phyloP scores from a whole-genome alignment of 2,329 filamentous ascomycete species.

The Boeremia lycopersici region DNA sequence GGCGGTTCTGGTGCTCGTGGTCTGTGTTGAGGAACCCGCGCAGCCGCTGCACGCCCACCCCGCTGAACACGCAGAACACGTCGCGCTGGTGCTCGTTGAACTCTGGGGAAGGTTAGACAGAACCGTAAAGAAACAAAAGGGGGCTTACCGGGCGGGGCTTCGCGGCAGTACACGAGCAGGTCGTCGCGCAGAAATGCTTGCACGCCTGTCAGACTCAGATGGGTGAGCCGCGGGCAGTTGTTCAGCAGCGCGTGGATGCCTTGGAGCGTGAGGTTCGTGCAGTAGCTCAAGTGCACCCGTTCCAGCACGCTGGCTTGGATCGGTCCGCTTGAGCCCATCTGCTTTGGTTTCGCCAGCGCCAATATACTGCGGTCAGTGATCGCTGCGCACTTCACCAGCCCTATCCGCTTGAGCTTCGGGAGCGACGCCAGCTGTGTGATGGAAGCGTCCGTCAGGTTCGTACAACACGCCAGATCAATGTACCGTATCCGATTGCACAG shows the following conservation, averaged over 20 bases:
- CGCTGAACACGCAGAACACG: conserved; percentile 97
- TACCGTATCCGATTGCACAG: conserved; percentile 93
- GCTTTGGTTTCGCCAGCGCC: conserved; percentile 75
- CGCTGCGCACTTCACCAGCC: conserved; percentile 87
- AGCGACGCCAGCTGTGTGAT: conserved; percentile 82
- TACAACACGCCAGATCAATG: conserved; percentile 96
- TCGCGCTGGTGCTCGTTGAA: conserved; percentile 95
- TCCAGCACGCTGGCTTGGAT: conserved; percentile 74
- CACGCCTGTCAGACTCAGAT: conserved; percentile 92
- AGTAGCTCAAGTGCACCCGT: conserved; percentile 95
- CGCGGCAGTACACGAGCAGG: conserved; percentile 82
- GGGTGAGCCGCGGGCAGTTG: conserved; percentile 88
- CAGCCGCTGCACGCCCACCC: conserved; percentile 77
- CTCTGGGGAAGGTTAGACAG: conserved; percentile 57
- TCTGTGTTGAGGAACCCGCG: conserved; percentile 75
- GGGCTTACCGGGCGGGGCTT: conserved; percentile 72
- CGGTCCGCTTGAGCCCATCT: conserved; percentile 59
- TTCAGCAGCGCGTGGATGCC: conserved; percentile 90
- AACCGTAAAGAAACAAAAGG: background rate
- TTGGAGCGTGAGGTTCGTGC: conserved; percentile 77
- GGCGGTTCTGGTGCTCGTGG: conserved; percentile 24
- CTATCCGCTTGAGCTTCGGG: conserved; percentile 92
- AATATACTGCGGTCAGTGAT: conserved; percentile 92
- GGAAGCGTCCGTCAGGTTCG: conserved; percentile 83
- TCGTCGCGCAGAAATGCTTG: conserved; percentile 87